Evolutionary conservation across 1,139 yeast genomes (phyloP).

Genomic region (Geotrichum restrictum): DNA sequence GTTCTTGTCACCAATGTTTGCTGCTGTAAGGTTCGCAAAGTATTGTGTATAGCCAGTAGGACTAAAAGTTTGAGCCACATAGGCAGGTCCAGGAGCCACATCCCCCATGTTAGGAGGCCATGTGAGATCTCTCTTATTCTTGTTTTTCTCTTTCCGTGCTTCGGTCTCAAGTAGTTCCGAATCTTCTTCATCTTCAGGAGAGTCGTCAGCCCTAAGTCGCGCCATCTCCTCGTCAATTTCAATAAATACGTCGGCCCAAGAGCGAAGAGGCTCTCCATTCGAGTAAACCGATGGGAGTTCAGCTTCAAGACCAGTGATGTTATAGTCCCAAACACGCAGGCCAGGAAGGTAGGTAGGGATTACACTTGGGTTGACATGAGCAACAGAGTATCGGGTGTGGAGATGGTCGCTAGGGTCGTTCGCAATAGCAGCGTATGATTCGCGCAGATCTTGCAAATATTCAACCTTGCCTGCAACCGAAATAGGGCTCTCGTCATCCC

Average conservation of each 20-base stretch:
- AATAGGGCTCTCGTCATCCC: conserved; percentile 15
- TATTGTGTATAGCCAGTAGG: conserved; percentile 72
- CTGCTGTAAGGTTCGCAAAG: conserved; percentile 55
- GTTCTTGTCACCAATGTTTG: conserved; percentile 47
- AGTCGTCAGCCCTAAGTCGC: conserved; percentile 27
- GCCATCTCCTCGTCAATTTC: conserved; percentile 42
- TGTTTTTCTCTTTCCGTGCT: conserved; percentile 26
- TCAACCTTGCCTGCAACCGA: conserved; percentile 19
- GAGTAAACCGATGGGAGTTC: conserved; percentile 17
- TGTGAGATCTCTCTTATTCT: conserved; percentile 51
- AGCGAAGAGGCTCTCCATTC: conserved; percentile 24
- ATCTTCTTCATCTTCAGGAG: conserved; percentile 28
- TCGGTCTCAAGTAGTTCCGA: conserved; percentile 29
- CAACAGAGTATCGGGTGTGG: conserved; percentile 61
- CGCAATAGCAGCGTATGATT: conserved; percentile 16
- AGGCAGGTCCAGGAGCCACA: conserved; percentile 68
- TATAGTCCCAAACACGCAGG: conserved; percentile 80
- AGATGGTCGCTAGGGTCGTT: conserved; percentile 17
- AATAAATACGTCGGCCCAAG: conserved; percentile 54
- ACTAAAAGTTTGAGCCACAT: conserved; percentile 62
- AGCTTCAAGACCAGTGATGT: conserved; percentile 51
- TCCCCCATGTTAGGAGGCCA: conserved; percentile 57
- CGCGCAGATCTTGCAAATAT: conserved; percentile 24
- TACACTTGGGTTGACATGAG: conserved; percentile 70
- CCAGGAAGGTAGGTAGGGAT: conserved; percentile 85